A percentile compares a stretch with the other conserved stretches of the same genome.
Conservation (phyloP, 257 asterid species). For the Scutellaria barbata region DNA sequence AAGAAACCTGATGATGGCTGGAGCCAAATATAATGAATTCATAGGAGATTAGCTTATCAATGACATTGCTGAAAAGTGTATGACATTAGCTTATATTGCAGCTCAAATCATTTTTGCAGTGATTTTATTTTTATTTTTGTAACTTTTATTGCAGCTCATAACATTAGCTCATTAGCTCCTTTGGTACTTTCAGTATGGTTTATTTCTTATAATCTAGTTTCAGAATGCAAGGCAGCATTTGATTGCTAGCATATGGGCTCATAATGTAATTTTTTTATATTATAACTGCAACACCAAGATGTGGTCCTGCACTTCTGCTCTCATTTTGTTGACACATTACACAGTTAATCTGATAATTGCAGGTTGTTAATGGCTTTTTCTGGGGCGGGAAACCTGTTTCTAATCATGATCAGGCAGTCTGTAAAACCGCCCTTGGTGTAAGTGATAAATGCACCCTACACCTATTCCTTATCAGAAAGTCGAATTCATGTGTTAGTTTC, state of each 20-base stretch:
- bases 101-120: background rate
- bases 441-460: slow-evolving; percentile 42
- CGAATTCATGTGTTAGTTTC: slow-evolving; percentile 26
- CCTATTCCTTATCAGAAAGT: slow-evolving; percentile 23
- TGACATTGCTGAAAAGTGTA: slow-evolving; percentile 1
- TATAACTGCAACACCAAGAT: background rate
- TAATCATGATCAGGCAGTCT: slow-evolving; percentile 51
- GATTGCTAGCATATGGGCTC: slow-evolving; percentile 7
- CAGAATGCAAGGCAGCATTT: background rate
- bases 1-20: background rate
- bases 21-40: slow-evolving; percentile 16
- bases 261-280: background rate
- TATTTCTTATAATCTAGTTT: background rate
- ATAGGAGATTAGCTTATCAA: slow-evolving; percentile 1
- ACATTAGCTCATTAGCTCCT: background rate
- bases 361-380: slow-evolving; percentile 93
- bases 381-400: slow-evolving; percentile 76
- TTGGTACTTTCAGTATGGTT: background rate
- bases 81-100: background rate
- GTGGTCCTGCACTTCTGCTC: too few species aligned
- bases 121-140: background rate
- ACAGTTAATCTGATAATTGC: slow-evolving; percentile 35
- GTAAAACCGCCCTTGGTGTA: slow-evolving; percentile 84
- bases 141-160: background rate
- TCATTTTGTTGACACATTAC: background rate